Evolutionary conservation across 148 eudicot species (phyloP).

Genomic region (Euryodendron excelsum): DNA sequence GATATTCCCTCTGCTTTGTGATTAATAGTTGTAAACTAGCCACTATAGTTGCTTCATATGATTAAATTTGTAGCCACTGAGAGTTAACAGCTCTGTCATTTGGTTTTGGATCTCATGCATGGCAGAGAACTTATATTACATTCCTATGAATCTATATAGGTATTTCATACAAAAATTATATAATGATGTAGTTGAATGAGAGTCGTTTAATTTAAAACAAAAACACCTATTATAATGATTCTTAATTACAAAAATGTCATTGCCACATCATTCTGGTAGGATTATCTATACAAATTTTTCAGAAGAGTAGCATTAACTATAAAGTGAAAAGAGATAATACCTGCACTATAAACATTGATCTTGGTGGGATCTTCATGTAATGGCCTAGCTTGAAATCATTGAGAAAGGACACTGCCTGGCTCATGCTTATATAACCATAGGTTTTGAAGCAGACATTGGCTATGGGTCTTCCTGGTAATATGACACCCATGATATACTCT

Average conservation of each 20-base stretch:
- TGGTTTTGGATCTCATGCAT: too few species aligned
- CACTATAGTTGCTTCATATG: background rate
- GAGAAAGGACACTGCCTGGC: constrained; percentile 48
- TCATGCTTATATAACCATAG: constrained; percentile 57
- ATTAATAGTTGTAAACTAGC: background rate
- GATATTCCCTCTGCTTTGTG: background rate
- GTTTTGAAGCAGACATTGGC: constrained; percentile 57
- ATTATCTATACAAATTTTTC: too few species aligned
- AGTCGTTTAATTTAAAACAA: too few species aligned
- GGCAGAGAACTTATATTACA: too few species aligned
- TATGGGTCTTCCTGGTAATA: constrained; percentile 47
- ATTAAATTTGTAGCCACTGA: background rate
- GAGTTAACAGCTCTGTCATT: background rate
- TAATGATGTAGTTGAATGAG: too few species aligned
- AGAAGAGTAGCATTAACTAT: too few species aligned
- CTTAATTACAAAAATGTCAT: too few species aligned
- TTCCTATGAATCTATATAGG: too few species aligned
- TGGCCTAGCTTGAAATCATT: constrained; percentile 53
- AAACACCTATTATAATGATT: too few species aligned
- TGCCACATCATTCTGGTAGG: too few species aligned
- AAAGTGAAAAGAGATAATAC: constrained; percentile 11
- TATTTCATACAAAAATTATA: too few species aligned
- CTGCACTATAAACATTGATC: constrained; percentile 52
- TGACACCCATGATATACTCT: constrained; percentile 49
- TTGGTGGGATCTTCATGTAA: constrained; percentile 53